Evolutionary conservation across 2,329 filamentous ascomycete species (phyloP).

Genomic region (Hymenoscyphus salicellus): DNA sequence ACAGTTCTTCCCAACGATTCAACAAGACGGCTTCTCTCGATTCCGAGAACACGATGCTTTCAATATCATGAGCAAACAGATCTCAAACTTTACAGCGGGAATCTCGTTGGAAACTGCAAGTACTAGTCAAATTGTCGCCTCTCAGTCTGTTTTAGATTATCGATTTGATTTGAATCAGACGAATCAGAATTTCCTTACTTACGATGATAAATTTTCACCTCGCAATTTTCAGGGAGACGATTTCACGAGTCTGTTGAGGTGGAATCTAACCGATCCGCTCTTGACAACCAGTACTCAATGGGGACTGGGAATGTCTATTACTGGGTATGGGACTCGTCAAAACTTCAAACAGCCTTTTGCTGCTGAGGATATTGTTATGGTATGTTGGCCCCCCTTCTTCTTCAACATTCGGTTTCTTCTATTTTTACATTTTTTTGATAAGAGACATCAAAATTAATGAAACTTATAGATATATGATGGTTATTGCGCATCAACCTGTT

Average conservation of each 20-base stretch:
- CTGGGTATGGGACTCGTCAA: slow-evolving; percentile 33
- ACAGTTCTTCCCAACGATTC: slow-evolving; percentile 36
- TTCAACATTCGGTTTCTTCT: too few species aligned
- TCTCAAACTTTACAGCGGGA: slow-evolving; percentile 19
- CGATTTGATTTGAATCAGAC: slow-evolving; percentile 25
- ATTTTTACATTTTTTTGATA: not conserved
- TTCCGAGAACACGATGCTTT: slow-evolving; percentile 26
- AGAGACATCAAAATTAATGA: too few species aligned
- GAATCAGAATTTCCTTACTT: slow-evolving; percentile 23
- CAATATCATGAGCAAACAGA: slow-evolving; percentile 22
- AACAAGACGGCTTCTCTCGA: slow-evolving; percentile 26
- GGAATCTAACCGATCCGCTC: slow-evolving; percentile 27
- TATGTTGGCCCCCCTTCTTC: slow-evolving; percentile 34
- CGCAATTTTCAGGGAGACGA: slow-evolving; percentile 20
- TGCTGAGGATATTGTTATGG: slow-evolving; percentile 41
- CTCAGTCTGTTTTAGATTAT: slow-evolving; percentile 24
- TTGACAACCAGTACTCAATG: slow-evolving; percentile 24
- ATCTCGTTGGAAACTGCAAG: slow-evolving; percentile 21
- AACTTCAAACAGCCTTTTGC: slow-evolving; percentile 39
- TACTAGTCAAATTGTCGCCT: slow-evolving; percentile 18
- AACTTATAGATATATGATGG: slow-evolving; percentile 42
- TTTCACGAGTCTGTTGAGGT: slow-evolving; percentile 24
- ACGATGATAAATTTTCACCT: slow-evolving; percentile 25
- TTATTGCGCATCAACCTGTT: slow-evolving; percentile 59
- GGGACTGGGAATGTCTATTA: slow-evolving; percentile 32